Evolutionary conservation across 345 rosid species (phyloP), one percentile per base, ranked within the genome.

Genomic region (Pugionium cornutum): DNA sequence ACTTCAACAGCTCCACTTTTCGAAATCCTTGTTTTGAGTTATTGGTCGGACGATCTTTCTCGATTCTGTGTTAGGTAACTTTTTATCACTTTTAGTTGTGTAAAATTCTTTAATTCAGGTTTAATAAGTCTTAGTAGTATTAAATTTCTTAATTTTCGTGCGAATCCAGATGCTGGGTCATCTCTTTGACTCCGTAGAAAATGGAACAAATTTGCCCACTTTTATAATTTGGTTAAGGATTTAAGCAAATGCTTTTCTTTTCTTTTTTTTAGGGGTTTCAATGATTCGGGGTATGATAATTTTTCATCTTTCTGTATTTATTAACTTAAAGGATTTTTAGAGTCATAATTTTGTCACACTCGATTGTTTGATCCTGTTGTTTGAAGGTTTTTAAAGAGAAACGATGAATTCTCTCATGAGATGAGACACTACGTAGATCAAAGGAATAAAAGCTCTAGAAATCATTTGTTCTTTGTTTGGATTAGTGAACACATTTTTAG

Each of bases 171-270:
- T 60, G 35, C 52, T 67, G 44, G 34, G 64, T 42, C 74, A 45
- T 49, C 9, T 66, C 71, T 70, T 18, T 18, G 76, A 72, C 53
- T 76, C 73, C 77, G 53, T 63, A 41, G 58, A 72, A 77, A 75
- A 39, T 64, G 65, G 49, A 63, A 56, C 73, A 25, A 61, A 62
- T 52, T 44, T 2, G 39, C 74, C 26, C 67, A 53, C 7, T 69
- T 58, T 54, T 36, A 6, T 34, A 44, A 63, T 66, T 46, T 41
- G 31, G 59, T 52, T 7, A 29, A 53, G 18, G 45, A 43, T 35
- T 37, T 34, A 40, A 18, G 10, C 25, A 11, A 37, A 37, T 37
- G 4, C 6, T 3, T 36, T 36, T 18, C 18, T 18, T 18, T 18
- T 18, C 18, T 37, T 4, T 32, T 65, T 52, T 53, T 49, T 7